Evolutionary conservation across 768 basidiomycete genomes (phyloP), one percentile per base, ranked within the genome.

Genomic region (Mycena albidolilacea): DNA sequence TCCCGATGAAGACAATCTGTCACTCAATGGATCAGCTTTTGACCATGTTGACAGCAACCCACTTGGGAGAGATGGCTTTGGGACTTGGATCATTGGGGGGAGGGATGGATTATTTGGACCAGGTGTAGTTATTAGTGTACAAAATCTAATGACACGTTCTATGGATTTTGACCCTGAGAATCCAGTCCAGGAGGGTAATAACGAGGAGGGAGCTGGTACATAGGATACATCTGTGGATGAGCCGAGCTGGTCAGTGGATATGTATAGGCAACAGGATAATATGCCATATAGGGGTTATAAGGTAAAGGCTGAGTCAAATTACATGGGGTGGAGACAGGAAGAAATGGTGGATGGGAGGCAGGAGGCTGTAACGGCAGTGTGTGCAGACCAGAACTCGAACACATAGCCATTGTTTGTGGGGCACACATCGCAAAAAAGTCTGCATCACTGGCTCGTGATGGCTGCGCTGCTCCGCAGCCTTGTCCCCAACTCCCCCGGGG

Each of bases 51-150:
- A 67, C 35, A 43, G 30, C 12, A 67, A 67, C 37, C 66, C 66
- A 21, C 66, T 67, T 38, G 66, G 23, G 14, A 41, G 64, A 35
- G 64, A 66, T 44, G 64, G 54, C 3, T 66, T 66, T 11, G 35
- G 66, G 66, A 14, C 66, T 67, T 67, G 66, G 66, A 37, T 44
- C 66, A 11, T 48, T 67, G 19, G 66, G 66, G 10, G 66, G 66
- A 35, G 66, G 66, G 8, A 44, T 67, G 43, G 66, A 67, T 23
- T 59, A 67, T 59, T 12, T 57, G n/a, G 66, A 67, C 48, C 3
- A 21, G 30, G 39, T 55, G 7, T 44, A 66, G 44, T 48, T 30
- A 43, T 41, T 64, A 37, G 30, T 44, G 35, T 23, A 21, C 21
- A 46, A n/a, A 19, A 6, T 39, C 23, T 5, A 14, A 12, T 38